These are phyloP conservation scores for Linnemannia elongata DNA, from an alignment of 192 early-diverging fungal genomes.

Conservation along the genomic window DNA sequence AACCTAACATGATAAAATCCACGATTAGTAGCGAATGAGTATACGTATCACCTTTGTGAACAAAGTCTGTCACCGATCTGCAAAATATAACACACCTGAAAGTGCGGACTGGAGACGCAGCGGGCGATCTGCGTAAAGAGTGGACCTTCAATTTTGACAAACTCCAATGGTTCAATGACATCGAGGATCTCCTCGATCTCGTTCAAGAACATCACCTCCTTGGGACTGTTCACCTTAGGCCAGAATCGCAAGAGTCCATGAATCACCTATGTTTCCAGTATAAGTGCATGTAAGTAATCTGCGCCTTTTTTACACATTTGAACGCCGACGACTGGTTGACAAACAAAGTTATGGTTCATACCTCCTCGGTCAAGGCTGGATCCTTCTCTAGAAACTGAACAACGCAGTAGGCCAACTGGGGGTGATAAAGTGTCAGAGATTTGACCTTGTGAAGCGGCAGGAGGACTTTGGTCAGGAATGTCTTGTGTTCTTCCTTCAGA, in stretches of 20 bases:
- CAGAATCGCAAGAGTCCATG: slow-evolving; percentile 91
- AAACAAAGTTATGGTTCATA: slow-evolving; percentile 30
- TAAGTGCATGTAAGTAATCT: neutral
- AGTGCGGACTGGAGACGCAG: slow-evolving; percentile 95
- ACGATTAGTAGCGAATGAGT: neutral
- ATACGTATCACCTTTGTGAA: neutral
- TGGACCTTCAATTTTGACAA: slow-evolving; percentile 87
- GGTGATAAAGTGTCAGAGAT: slow-evolving; percentile 94
- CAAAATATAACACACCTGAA: slow-evolving; percentile 76
- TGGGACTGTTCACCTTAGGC: slow-evolving; percentile 98
- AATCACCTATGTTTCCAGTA: slow-evolving; percentile 70
- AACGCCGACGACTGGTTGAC: neutral
- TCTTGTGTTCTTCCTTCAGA: slow-evolving; percentile 98
- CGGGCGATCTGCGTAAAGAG: slow-evolving; percentile 91
- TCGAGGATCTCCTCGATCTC: slow-evolving; percentile 98
- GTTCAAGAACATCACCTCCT: slow-evolving; percentile 99
- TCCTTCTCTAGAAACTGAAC: slow-evolving; percentile 99
- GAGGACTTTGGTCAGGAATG: slow-evolving; percentile 91
- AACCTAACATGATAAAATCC: slow-evolving; percentile 64
- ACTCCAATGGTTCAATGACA: slow-evolving; percentile 92
- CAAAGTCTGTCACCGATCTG: neutral
- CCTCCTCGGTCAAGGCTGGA: slow-evolving; percentile 89
- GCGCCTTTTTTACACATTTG: too few relatives aligned
- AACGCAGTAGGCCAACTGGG: slow-evolving; percentile 96
- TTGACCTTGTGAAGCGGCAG: slow-evolving; percentile 96